A percentile compares a stretch with the other conserved stretches of the same genome.
phyloP scores from a whole-genome alignment of 2,329 filamentous ascomycete species.

The Neospermospora avenae region DNA sequence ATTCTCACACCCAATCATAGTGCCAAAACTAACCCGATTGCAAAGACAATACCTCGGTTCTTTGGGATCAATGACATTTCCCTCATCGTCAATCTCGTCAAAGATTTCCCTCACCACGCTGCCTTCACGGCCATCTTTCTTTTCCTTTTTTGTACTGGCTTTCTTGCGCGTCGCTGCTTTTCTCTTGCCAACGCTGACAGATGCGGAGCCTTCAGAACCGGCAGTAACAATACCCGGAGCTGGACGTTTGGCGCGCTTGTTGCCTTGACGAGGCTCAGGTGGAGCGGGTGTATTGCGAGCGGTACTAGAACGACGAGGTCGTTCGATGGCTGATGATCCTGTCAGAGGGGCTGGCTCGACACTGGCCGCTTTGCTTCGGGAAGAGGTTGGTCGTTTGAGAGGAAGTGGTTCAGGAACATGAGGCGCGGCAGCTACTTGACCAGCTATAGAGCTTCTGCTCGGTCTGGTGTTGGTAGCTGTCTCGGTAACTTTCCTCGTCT shows the following conservation, averaged over 20 bases:
- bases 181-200: slow-evolving; percentile 66
- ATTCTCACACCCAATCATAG: slow-evolving; percentile 82
- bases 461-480: slow-evolving; percentile 20
- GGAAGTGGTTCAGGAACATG: slow-evolving; percentile 23
- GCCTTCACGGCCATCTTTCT: slow-evolving; percentile 40
- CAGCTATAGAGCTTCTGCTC: slow-evolving; percentile 18
- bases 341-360: slow-evolving; percentile 24
- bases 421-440: slow-evolving; percentile 20
- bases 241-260: slow-evolving; percentile 63
- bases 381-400: slow-evolving; percentile 32
- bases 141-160: slow-evolving; percentile 44
- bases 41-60: slow-evolving; percentile 77
- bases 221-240: slow-evolving; percentile 66
- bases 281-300: slow-evolving; percentile 41
- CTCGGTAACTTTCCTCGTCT: slow-evolving; percentile 16
- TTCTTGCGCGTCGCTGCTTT: slow-evolving; percentile 69
- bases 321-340: slow-evolving; percentile 28
- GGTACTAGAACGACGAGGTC: slow-evolving; percentile 36
- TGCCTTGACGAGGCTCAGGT: slow-evolving; percentile 44
- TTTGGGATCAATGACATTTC: slow-evolving; percentile 68
- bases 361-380: slow-evolving; percentile 34
- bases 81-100: slow-evolving; percentile 64
- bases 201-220: slow-evolving; percentile 44
- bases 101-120: slow-evolving; percentile 45
- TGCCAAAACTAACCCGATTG: slow-evolving; percentile 75